phyloP scores from a whole-genome alignment of 1,284 basidiomycete genomes.

The Tilletia setariae region DNA sequence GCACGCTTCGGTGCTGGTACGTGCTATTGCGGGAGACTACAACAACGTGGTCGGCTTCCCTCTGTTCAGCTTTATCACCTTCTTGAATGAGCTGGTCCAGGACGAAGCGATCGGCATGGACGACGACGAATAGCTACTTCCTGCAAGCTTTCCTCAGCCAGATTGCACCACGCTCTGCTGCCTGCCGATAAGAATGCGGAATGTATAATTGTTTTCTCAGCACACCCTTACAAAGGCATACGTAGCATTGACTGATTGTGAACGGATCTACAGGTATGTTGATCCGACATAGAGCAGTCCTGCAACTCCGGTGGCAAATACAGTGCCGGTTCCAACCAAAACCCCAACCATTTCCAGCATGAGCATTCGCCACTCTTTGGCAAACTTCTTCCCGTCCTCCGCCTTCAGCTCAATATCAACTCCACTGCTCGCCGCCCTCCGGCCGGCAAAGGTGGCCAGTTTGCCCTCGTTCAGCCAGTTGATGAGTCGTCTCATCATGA shows the following conservation, averaged over 20 bases:
- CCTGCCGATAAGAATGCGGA: too few species aligned
- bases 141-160: too few species aligned
- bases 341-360: slow-evolving; percentile 10
- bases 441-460: slow-evolving; percentile 9
- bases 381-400: neutral
- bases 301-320: neutral
- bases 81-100: slow-evolving; percentile 46
- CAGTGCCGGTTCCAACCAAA: neutral
- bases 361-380: slow-evolving; percentile 1
- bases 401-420: neutral
- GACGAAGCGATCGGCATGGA: slow-evolving; percentile 41
- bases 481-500: slow-evolving; percentile 14
- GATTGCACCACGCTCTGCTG: too few species aligned
- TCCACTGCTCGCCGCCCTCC: neutral
- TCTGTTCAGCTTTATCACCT: slow-evolving; percentile 28
- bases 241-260: too few species aligned
- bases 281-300: neutral
- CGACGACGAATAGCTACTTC: neutral
- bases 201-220: too few species aligned
- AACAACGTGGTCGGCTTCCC: slow-evolving; percentile 91
- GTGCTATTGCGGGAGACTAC: slow-evolving; percentile 84
- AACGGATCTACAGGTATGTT: too few species aligned
- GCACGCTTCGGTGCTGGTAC: slow-evolving; percentile 72
- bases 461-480: slow-evolving; percentile 8
- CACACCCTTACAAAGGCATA: too few species aligned